phyloP scores from a whole-genome alignment of 139 green algal species.

The Chlorella sp. region DNA sequence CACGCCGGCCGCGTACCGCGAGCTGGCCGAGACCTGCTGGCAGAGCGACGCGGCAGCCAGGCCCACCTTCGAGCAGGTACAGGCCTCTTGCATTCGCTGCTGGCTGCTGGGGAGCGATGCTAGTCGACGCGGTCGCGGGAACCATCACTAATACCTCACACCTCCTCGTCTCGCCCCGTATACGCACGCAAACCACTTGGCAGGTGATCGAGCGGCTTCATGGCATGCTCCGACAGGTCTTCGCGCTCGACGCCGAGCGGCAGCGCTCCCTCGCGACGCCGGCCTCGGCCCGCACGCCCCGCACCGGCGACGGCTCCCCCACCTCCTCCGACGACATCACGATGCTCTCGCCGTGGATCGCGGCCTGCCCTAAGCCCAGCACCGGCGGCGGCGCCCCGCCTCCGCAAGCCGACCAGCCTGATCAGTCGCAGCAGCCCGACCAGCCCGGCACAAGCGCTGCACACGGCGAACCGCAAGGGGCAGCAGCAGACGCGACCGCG shows the following conservation, averaged over 20 bases:
- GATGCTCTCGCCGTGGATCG: constrained; percentile 2
- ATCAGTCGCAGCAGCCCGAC: neutral
- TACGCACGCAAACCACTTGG: no score
- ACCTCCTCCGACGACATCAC: constrained; percentile 1
- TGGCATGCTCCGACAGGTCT: neutral
- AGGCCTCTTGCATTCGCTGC: neutral
- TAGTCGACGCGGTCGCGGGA: no score
- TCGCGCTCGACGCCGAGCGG: neutral
- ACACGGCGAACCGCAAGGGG: neutral
- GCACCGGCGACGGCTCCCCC: neutral
- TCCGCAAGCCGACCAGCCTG: neutral
- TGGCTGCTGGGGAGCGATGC: neutral
- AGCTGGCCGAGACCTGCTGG: constrained; percentile 24
- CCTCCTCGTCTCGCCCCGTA: no score
- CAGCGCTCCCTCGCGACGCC: neutral
- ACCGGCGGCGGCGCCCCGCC: neutral
- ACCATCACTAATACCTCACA: no score
- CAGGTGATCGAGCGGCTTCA: neutral
- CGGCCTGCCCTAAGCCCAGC: neutral
- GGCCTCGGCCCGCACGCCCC: neutral
- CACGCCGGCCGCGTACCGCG: neutral
- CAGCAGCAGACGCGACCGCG: neutral
- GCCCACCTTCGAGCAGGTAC: constrained; percentile 19
- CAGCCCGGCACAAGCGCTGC: neutral
- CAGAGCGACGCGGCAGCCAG: constrained; percentile 2